A percentile compares a stretch with the other conserved stretches of the same genome.
phyloP scores from a whole-genome alignment of 495 filamentous ascomycete genomes.

The Lindgomyces ingoldianus region DNA sequence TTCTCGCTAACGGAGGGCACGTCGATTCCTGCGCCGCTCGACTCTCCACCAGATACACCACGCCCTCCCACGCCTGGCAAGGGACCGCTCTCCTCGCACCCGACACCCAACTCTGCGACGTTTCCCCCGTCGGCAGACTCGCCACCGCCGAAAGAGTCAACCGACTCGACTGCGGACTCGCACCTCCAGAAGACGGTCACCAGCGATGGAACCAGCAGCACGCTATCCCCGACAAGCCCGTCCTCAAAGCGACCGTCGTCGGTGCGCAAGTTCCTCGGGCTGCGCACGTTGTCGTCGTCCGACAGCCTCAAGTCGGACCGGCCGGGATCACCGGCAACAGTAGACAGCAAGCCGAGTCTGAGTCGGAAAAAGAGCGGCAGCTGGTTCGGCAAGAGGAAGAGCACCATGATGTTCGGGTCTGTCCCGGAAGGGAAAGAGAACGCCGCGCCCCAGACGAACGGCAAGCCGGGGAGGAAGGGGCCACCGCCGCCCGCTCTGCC shows the following conservation, averaged over 20 bases:
- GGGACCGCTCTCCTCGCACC: slow-evolving; percentile 47
- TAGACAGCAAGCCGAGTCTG: slow-evolving; percentile 23
- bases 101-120: slow-evolving; percentile 32
- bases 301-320: slow-evolving; percentile 32
- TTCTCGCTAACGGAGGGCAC: slow-evolving; percentile 47
- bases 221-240: slow-evolving; percentile 32
- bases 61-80: slow-evolving; percentile 45
- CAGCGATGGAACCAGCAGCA: slow-evolving; percentile 29
- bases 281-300: slow-evolving; percentile 31
- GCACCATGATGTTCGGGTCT: slow-evolving; percentile 34
- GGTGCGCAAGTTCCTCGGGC: slow-evolving; percentile 41
- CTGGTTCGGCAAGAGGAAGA: slow-evolving; percentile 44
- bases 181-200: slow-evolving; percentile 20
- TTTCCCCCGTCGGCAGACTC: slow-evolving; percentile 14
- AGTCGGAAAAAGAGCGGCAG: slow-evolving; percentile 37
- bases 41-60: slow-evolving; percentile 38
- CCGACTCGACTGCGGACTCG: slow-evolving; percentile 12
- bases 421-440: slow-evolving; percentile 31
- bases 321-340: slow-evolving; percentile 32
- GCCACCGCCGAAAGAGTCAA: slow-evolving; percentile 22
- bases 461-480: slow-evolving; percentile 27
- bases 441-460: slow-evolving; percentile 19
- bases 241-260: slow-evolving; percentile 36
- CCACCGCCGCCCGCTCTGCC: slow-evolving; percentile 43
- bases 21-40: slow-evolving; percentile 43